Base-by-base conservation (phyloP, 2,329 filamentous ascomycete species). In the Botrytis fabae region DNA sequence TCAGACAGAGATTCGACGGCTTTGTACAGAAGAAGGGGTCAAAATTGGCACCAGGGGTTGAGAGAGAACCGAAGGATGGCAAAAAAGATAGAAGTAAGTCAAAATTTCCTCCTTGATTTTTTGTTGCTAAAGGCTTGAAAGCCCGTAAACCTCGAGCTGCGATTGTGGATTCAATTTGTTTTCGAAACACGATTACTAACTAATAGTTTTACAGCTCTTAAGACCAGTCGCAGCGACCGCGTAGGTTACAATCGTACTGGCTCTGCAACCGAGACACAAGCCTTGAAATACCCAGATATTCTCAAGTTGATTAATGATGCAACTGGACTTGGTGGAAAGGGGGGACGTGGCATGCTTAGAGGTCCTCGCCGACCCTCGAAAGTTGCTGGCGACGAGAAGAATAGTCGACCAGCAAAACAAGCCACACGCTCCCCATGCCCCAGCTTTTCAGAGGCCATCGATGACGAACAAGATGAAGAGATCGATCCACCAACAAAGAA, bases 41-140 rank as follows among this genome's bases (percentile, higher is more conserved):
- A 10, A 69, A 61, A 14, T 46, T 69, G 68, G 68, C 68, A 69
- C 68, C 68, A 4, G 68, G 68, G 6, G n/a, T 59, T 3, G 54
- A 69, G 20, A 61, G 54, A 44, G 51, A 61, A 16, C 1, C 20
- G 1, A 44, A 46, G 7, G 12, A 38, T 46, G 68, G 68, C 16
- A 46, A 65, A 40, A 62, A 68, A 8, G 46, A 68, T 20, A 57
- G 9, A 38, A 68, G 65, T 68, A 68, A 57, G 65, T 42, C 2
- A 22, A 57, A 8, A 2, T 8, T 57, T 9, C 25, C 16, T 42
- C 22, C 12, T 5, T 6, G 8, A 14, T 28, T 4, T 68, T 57
- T 5, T 42, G 10, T 57, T 1, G 32, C 32, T 16, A 2, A n/a
- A 18, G 7, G 10, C 16, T 40, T 6, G 1, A 12, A 9, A 8